Evolutionary conservation across 441 rosid genomes (phyloP), one percentile per base, ranked within the genome.

Genomic region (Adansonia rubrostipa): DNA sequence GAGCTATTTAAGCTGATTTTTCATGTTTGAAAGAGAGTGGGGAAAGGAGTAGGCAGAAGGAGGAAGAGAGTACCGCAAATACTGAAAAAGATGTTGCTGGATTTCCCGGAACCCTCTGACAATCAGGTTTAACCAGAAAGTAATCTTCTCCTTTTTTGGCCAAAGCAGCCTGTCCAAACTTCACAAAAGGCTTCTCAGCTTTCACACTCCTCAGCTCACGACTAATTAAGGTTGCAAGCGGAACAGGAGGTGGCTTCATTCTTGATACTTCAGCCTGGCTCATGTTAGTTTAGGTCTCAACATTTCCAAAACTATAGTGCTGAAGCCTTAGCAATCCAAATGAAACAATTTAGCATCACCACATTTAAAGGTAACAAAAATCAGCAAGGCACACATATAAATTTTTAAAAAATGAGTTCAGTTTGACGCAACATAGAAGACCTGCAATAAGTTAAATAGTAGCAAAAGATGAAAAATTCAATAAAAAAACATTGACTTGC

Each of bases 71-170:
- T 90, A 96, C 99, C 92, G 97, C 99, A 74, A 92, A 96, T 77
- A 96, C 93, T 15, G 99, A 94, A 82, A 94, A 94, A 13, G 91
- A 81, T 0, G 99, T 88, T 2, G 97, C 91, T 4, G 88, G 80
- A 82, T 92, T 89, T 82, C 94, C 97, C 33, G 91, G 92, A 73
- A 92, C 79, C 81, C 99, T 91, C 86, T 86, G 88, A 82, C 95
- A 92, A 80, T 94, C 96, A 15, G 86, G 87, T 80, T 94, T 89
- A 73, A 92, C 85, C 82, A 96, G 81, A 84, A 94, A 96, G 85
- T 91, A 94, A 81, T 96, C 99, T 81, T 96, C 99, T 77, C 97
- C 99, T 82, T 96, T 96, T 89, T 92, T 96, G 11, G 99, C 98
- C 74, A 96, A 87, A 76, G 93, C 96, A 78, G 99, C 97, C 84